Evolutionary conservation across 1,284 basidiomycete genomes (phyloP).

Genomic region (Tilletiopsis washingtonensis): DNA sequence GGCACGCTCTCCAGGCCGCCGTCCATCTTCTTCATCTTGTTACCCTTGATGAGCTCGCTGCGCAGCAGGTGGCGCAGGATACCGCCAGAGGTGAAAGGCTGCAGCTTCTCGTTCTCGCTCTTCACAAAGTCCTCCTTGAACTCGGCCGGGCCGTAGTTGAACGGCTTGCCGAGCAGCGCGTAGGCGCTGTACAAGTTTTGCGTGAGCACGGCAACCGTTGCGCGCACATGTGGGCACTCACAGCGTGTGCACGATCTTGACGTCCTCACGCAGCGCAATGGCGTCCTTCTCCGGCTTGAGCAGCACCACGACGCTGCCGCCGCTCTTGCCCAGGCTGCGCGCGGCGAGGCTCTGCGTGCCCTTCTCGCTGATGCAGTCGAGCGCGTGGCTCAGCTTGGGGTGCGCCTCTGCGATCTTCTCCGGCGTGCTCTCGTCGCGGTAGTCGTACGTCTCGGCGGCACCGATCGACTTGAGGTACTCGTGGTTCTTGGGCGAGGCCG

Average conservation of each 20-base stretch:
- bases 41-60: constrained; percentile 23
- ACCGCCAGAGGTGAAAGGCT: constrained; percentile 12
- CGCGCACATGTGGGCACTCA: not conserved
- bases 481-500: constrained; percentile 48
- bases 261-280: constrained; percentile 22
- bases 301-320: constrained; percentile 28
- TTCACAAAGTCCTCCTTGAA: constrained; percentile 17
- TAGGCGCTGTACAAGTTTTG: constrained; percentile 10
- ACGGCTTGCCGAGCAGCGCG: constrained; percentile 25
- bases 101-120: constrained; percentile 13
- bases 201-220: not conserved
- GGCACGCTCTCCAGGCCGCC: constrained; percentile 20
- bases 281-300: constrained; percentile 35
- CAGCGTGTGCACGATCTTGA: constrained; percentile 23
- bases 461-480: constrained; percentile 32
- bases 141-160: constrained; percentile 24
- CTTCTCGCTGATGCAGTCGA: constrained; percentile 40
- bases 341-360: constrained; percentile 33
- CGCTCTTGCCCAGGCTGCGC: constrained; percentile 18
- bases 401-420: constrained; percentile 32
- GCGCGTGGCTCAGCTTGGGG: constrained; percentile 32
- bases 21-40: constrained; percentile 25
- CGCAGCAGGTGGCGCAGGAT: constrained; percentile 24
- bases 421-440: constrained; percentile 48
- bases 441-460: constrained; percentile 50